These are phyloP conservation scores for Aspergillus fijiensis DNA, from an alignment of 2,329 filamentous ascomycete species.

Conservation along the genomic window DNA sequence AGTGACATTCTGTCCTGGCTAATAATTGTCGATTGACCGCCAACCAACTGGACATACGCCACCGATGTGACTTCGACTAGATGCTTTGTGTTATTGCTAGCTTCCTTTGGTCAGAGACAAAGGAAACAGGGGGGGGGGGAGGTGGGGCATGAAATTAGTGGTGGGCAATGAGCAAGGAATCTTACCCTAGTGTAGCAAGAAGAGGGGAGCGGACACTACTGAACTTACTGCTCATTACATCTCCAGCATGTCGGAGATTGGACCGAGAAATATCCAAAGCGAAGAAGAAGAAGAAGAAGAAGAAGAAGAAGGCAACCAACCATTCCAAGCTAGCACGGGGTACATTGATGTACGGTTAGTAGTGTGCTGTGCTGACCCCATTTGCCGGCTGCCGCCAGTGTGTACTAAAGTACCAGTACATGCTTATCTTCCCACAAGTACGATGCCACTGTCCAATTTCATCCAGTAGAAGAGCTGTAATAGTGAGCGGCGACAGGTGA, in stretches of 20 bases:
- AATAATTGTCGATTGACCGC: background rate
- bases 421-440: background rate
- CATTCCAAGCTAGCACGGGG: background rate
- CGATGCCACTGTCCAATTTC: background rate
- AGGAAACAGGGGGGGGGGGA: background rate
- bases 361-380: too few relatives aligned
- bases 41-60: background rate
- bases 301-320: background rate
- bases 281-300: background rate
- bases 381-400: background rate
- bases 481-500: background rate
- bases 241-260: background rate
- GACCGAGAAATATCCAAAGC: background rate
- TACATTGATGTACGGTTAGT: too few relatives aligned
- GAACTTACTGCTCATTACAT: background rate
- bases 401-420: background rate
- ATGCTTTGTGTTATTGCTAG: background rate
- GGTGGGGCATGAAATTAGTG: background rate
- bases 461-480: background rate
- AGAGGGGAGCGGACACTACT: background rate
- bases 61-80: background rate
- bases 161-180: background rate
- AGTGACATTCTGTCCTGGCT: background rate
- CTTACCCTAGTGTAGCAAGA: background rate
- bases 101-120: background rate